Conservation (phyloP, 495 filamentous ascomycete genomes). For the Tuber aestivum region DNA sequence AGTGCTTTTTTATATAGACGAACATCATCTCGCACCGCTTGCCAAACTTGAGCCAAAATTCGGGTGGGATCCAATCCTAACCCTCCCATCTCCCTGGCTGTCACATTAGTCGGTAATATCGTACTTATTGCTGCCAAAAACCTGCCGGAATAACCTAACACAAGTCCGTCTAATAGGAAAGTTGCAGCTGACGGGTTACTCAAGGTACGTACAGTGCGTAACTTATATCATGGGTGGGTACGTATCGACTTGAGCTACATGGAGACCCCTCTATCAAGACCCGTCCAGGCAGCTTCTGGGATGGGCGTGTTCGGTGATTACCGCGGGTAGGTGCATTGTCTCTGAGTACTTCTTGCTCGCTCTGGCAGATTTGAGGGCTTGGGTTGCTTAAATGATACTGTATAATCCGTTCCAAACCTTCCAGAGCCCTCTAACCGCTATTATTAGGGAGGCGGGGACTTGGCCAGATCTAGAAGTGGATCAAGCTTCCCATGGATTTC, state of each 20-base stretch:
- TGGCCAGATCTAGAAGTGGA: no score
- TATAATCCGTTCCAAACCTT: no score
- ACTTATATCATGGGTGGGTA: neutral
- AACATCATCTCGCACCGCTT: neutral
- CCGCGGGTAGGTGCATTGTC: neutral
- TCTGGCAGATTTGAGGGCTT: no score
- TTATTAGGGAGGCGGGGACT: no score
- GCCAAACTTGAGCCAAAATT: neutral
- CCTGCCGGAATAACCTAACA: neutral
- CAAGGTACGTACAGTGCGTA: neutral
- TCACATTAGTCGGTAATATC: neutral
- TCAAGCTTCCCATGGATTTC: no score
- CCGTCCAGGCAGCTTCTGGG: neutral
- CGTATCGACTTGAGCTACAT: neutral
- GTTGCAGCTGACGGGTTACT: neutral
- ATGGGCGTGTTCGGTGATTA: neutral
- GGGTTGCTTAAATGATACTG: no score
- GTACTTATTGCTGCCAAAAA: neutral
- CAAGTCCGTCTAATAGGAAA: neutral
- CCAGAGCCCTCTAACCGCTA: no score
- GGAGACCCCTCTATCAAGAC: neutral
- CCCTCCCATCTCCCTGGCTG: neutral
- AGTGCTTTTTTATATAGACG: neutral
- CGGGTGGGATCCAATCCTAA: neutral
- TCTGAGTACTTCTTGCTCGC: neutral